Evolutionary conservation across 2,329 filamentous ascomycete genomes (phyloP).

Genomic region (Colletotrichum coccodes): DNA sequence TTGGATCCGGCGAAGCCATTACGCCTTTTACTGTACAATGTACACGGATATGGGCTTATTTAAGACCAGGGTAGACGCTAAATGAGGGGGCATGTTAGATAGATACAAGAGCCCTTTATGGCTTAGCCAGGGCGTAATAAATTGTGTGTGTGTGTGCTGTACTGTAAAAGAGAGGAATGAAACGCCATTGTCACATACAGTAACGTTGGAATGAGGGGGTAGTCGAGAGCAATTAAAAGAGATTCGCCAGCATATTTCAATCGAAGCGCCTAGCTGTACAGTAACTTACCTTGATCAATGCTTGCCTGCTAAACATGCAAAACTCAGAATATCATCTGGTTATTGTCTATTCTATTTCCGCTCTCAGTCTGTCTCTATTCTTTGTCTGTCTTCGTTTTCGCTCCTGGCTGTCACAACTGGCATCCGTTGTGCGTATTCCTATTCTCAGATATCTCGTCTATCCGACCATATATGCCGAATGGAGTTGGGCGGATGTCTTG

Average conservation of each 20-base stretch:
- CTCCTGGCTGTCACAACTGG: background rate
- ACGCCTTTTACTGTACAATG: background rate
- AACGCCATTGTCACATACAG: background rate
- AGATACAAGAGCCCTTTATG: background rate
- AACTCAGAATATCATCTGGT: background rate
- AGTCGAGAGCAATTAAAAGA: background rate
- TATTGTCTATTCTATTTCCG: conserved; percentile 2
- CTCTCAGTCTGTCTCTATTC: background rate
- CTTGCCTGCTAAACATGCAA: background rate
- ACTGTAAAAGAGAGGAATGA: no score
- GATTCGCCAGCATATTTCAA: background rate
- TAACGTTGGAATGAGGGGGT: background rate
- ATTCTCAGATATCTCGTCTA: background rate
- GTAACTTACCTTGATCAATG: background rate
- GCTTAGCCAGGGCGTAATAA: background rate
- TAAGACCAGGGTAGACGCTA: background rate
- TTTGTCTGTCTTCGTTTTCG: background rate
- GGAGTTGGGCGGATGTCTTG: background rate
- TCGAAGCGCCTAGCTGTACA: background rate
- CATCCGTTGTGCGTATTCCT: background rate
- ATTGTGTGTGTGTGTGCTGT: background rate
- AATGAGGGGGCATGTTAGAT: background rate
- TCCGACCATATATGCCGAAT: background rate
- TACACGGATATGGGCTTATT: background rate
- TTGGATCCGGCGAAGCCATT: background rate